Conservation (phyloP, 164 flowering plant genomes). For the Taxillus chinensis region DNA sequence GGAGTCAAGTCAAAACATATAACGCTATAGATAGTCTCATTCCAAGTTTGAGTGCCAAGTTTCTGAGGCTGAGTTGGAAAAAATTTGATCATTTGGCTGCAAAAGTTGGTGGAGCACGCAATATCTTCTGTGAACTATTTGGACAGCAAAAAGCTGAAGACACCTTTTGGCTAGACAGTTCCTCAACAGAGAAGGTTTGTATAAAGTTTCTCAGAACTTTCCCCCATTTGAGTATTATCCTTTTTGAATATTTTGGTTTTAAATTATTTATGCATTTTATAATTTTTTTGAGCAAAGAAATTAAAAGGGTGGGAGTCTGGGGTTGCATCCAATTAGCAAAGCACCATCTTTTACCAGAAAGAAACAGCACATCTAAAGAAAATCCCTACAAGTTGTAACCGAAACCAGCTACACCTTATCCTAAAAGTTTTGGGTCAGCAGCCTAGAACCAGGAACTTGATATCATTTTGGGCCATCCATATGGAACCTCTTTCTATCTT, state of each 20-base stretch:
- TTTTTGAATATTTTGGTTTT: neutral
- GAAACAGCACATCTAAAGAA: too few relatives aligned
- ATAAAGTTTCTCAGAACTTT: neutral
- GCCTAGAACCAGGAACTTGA: too few relatives aligned
- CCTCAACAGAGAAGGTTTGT: constrained; percentile 73
- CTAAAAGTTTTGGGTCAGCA: too few relatives aligned
- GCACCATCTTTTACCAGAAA: too few relatives aligned
- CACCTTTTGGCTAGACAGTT: constrained; percentile 97
- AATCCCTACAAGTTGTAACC: too few relatives aligned
- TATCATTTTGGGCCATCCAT: too few relatives aligned
- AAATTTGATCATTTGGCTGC: constrained; percentile 47
- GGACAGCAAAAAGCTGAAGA: constrained; percentile 51
- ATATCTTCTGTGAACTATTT: constrained; percentile 63
- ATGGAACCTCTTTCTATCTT: too few relatives aligned
- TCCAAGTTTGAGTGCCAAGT: constrained; percentile 18
- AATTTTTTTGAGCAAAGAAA: neutral
- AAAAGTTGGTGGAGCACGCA: constrained; percentile 73
- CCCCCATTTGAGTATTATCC: neutral
- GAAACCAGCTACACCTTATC: too few relatives aligned
- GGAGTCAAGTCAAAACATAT: constrained; percentile 10
- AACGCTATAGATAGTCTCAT: constrained; percentile 12
- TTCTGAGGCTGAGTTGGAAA: constrained; percentile 66
- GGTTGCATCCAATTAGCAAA: too few relatives aligned
- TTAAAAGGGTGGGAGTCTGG: too few relatives aligned
- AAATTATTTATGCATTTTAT: neutral